Evolutionary conservation across 2,329 filamentous ascomycete species (phyloP).

Genomic region (Tolypocladium amazonense): DNA sequence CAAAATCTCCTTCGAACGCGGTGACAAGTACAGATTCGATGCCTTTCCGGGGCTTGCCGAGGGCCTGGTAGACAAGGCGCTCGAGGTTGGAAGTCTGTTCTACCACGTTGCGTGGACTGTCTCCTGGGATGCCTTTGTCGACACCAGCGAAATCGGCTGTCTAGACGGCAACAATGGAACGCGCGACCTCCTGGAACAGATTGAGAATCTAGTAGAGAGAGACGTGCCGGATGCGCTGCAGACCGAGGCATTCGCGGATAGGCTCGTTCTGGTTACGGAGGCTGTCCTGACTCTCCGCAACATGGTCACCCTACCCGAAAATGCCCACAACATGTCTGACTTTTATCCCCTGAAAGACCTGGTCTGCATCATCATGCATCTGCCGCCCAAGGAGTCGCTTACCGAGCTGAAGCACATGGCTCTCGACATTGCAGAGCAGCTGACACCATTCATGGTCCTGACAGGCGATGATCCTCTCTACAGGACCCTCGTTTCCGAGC

Average conservation of each 20-base stretch:
- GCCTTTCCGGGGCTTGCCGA: slow-evolving; percentile 84
- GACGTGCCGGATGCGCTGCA: slow-evolving; percentile 60
- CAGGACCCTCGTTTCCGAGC: slow-evolving; percentile 54
- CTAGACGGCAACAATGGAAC: slow-evolving; percentile 40
- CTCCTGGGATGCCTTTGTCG: slow-evolving; percentile 48
- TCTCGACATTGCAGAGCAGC: slow-evolving; percentile 82
- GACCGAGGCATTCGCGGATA: slow-evolving; percentile 58
- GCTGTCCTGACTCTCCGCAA: slow-evolving; percentile 83
- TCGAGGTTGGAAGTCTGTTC: slow-evolving; percentile 69
- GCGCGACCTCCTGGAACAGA: slow-evolving; percentile 50
- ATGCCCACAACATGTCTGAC: slow-evolving; percentile 70
- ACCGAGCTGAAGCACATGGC: slow-evolving; percentile 85
- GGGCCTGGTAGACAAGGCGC: slow-evolving; percentile 72
- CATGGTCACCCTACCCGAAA: slow-evolving; percentile 89
- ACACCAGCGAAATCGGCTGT: slow-evolving; percentile 39
- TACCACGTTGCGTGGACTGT: slow-evolving; percentile 76
- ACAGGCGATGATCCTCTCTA: slow-evolving; percentile 70
- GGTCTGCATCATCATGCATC: slow-evolving; percentile 68
- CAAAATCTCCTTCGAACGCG: slow-evolving; percentile 88
- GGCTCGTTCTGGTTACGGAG: slow-evolving; percentile 70
- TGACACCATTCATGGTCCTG: slow-evolving; percentile 71
- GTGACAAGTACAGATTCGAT: slow-evolving; percentile 93
- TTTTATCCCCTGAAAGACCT: slow-evolving; percentile 70
- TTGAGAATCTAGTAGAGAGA: slow-evolving; percentile 50
- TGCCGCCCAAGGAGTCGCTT: slow-evolving; percentile 61